phyloP scores from a whole-genome alignment of 345 rosid genomes.

The Populus davidiana region DNA sequence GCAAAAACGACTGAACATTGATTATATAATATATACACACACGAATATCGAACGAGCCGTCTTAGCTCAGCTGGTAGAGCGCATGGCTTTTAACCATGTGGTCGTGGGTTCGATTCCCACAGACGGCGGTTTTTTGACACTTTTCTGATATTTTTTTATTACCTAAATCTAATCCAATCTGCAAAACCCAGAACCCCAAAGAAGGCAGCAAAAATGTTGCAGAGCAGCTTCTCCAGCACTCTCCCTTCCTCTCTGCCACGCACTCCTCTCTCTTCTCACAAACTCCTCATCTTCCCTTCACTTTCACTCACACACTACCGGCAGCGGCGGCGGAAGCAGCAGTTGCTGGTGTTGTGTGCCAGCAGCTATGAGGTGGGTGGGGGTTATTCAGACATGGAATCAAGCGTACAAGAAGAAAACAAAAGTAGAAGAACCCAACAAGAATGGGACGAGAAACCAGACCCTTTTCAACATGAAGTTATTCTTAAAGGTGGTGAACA shows the following conservation, averaged over 20 bases:
- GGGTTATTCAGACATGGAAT: slow-evolving; percentile 53
- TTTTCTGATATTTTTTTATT: too few relatives aligned
- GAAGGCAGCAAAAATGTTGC: slow-evolving; percentile 27
- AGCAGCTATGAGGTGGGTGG: slow-evolving; percentile 68
- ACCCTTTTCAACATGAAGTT: slow-evolving; percentile 58
- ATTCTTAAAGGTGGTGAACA: slow-evolving; percentile 92
- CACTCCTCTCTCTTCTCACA: background rate
- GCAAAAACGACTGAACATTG: rapidly evolving
- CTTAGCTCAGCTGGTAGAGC: slow-evolving; percentile 76
- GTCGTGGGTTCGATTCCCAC: slow-evolving; percentile 73
- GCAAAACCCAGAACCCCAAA: slow-evolving; percentile 28
- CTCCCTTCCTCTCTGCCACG: background rate
- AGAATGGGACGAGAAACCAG: slow-evolving; percentile 38
- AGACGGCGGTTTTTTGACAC: slow-evolving; percentile 25
- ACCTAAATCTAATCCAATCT: background rate
- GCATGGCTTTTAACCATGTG: slow-evolving; percentile 73
- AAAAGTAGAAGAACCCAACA: slow-evolving; percentile 12
- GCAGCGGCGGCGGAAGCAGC: slow-evolving; percentile 25
- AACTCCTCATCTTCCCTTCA: background rate
- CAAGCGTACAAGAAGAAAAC: slow-evolving; percentile 26
- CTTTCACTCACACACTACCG: slow-evolving; percentile 11
- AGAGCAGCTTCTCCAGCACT: slow-evolving; percentile 6
- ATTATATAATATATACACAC: too few relatives aligned
- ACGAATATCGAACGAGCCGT: slow-evolving; percentile 12
- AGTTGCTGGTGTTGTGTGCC: slow-evolving; percentile 29